These are phyloP conservation scores for Diaporthe aspalathi DNA, from an alignment of 2,329 filamentous ascomycete species.

Conservation along the genomic window DNA sequence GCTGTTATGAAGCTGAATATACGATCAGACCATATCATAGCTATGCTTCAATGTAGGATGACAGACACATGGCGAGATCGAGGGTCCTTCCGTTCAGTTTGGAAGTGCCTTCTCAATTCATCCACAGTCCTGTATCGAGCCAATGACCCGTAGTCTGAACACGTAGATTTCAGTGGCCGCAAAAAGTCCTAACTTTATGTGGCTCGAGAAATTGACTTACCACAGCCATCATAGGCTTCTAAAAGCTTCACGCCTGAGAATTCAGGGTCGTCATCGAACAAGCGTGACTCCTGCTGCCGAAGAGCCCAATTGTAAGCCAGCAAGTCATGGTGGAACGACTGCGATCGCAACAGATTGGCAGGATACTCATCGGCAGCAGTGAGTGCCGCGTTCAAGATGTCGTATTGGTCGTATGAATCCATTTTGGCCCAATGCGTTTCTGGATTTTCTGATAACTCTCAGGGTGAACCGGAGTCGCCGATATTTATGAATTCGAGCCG, in stretches of 20 bases:
- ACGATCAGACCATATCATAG: background rate
- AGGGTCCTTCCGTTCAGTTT: background rate
- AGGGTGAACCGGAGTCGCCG: too few relatives aligned
- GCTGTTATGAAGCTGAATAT: background rate
- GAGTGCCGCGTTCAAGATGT: background rate
- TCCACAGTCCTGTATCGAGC: background rate
- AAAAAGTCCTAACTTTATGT: rapidly evolving
- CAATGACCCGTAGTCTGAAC: background rate
- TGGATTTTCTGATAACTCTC: too few relatives aligned
- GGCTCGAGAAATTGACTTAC: background rate
- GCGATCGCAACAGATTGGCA: background rate
- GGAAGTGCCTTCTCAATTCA: background rate
- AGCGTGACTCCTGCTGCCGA: background rate
- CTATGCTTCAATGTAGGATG: too few relatives aligned
- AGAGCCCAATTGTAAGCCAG: background rate
- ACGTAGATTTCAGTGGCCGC: background rate
- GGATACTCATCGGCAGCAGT: background rate
- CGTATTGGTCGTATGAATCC: background rate
- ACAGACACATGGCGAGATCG: background rate
- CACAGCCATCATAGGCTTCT: background rate
- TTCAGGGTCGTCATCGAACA: background rate
- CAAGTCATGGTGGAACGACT: background rate
- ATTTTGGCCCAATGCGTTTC: background rate
- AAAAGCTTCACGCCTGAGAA: background rate
- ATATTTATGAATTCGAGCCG: too few relatives aligned